Evolutionary conservation across 192 early-diverging fungal species (phyloP).

Genomic region (Linderina pennispora): DNA sequence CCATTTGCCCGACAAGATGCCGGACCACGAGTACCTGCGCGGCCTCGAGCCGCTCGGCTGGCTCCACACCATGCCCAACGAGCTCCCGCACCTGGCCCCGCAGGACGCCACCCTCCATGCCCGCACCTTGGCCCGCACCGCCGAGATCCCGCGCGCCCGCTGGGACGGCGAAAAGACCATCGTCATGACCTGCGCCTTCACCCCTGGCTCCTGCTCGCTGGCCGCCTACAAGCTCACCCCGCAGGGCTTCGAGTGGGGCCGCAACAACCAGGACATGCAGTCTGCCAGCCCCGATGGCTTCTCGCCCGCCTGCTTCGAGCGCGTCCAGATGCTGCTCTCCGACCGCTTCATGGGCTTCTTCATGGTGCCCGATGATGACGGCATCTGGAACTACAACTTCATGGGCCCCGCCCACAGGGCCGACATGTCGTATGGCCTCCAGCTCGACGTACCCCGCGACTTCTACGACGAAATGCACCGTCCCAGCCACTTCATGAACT

Average conservation of each 20-base stretch:
- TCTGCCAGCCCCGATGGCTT: slow-evolving; percentile 81
- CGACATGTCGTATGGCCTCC: slow-evolving; percentile 89
- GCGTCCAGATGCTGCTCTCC: slow-evolving; percentile 94
- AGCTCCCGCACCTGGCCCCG: slow-evolving; percentile 77
- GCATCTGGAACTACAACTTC: slow-evolving; percentile 98
- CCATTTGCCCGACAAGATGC: slow-evolving; percentile 80
- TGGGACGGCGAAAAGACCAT: slow-evolving; percentile 97
- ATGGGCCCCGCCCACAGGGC: slow-evolving; percentile 91
- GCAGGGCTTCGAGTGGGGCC: slow-evolving; percentile 95
- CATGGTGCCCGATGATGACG: slow-evolving; percentile 91
- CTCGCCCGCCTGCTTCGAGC: slow-evolving; percentile 82
- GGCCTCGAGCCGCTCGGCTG: slow-evolving; percentile 96
- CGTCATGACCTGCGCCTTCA: slow-evolving; percentile 93
- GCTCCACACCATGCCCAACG: slow-evolving; percentile 97
- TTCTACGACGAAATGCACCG: slow-evolving; percentile 97
- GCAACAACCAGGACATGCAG: slow-evolving; percentile 81
- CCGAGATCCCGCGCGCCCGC: slow-evolving; percentile 51
- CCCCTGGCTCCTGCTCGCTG: slow-evolving; percentile 94
- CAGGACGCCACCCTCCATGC: slow-evolving; percentile 91
- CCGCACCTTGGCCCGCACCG: slow-evolving; percentile 78
- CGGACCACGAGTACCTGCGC: slow-evolving; percentile 84
- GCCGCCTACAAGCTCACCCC: slow-evolving; percentile 95
- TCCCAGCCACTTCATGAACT: slow-evolving; percentile 93
- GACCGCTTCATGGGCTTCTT: slow-evolving; percentile 98
- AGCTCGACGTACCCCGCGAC: slow-evolving; percentile 89